Percentiles rank a stretch among this genome's conserved stretches.
Evolutionary conservation across 768 basidiomycete genomes (phyloP).

Genomic region (Collybia mongolica): DNA sequence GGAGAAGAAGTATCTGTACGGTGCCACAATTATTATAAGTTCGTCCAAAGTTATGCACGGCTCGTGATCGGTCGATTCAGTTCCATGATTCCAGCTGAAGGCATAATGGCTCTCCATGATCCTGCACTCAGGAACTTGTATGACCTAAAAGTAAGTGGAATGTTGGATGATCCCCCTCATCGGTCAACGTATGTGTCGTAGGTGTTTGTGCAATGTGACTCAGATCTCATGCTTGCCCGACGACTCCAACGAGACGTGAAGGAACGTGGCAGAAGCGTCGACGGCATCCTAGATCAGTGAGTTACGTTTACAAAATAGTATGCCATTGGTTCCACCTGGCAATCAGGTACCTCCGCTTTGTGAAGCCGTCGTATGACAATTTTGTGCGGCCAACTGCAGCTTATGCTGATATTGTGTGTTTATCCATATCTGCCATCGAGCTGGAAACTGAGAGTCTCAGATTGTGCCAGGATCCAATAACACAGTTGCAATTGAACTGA

Average conservation of each 20-base stretch:
- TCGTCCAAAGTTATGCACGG: slow-evolving; percentile 9
- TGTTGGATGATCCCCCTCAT: background rate
- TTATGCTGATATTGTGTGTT: slow-evolving; percentile 82
- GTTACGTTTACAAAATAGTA: slow-evolving; percentile 15
- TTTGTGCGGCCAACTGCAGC: slow-evolving; percentile 88
- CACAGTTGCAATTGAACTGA: slow-evolving; percentile 87
- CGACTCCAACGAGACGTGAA: slow-evolving; percentile 85
- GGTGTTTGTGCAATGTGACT: slow-evolving; percentile 92
- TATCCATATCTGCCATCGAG: background rate
- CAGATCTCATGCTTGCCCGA: slow-evolving; percentile 96
- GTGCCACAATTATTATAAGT: slow-evolving; percentile 90
- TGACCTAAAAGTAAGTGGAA: slow-evolving; percentile 77
- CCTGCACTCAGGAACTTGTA: slow-evolving; percentile 76
- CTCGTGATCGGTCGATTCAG: slow-evolving; percentile 1
- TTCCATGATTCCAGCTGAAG: slow-evolving; percentile 60
- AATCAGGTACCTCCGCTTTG: slow-evolving; percentile 83
- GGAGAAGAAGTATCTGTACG: slow-evolving; percentile 88
- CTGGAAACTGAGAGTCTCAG: slow-evolving; percentile 33
- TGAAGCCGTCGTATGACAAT: slow-evolving; percentile 93
- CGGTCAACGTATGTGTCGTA: slow-evolving; percentile 19
- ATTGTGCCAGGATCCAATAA: slow-evolving; percentile 96
- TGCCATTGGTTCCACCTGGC: background rate
- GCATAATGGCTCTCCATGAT: slow-evolving; percentile 89
- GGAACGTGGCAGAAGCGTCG: slow-evolving; percentile 83
- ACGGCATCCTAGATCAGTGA: slow-evolving; percentile 88